Evolutionary conservation across 108 stramenopile species (phyloP), one percentile per base, ranked within the genome.

Genomic region (Skeletonema grethae): DNA sequence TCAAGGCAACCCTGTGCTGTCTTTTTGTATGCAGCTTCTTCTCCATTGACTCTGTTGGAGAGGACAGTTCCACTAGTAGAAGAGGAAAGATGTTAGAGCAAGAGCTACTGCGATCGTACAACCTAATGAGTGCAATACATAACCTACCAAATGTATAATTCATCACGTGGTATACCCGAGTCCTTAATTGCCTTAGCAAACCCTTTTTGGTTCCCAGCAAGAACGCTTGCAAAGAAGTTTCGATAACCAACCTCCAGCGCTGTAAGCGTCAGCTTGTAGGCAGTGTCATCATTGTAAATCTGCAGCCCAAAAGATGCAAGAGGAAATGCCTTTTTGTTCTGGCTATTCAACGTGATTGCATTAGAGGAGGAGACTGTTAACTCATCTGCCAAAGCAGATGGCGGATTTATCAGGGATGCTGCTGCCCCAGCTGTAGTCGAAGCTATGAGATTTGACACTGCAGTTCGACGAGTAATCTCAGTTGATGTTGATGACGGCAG

Each of bases 161-260:
- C 85, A 46, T 84, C 79, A 4, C 90, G 79, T 35, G 90, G 87
- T 18, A 91, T 75, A 10, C 87, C 88, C 4, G 76, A 75, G 35
- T 83, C 90, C 28, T 84, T 81, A 4, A 91, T 67, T 25, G 90
- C 90, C 76, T 72, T 80, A 0, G 86, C 88, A 76, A 89, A 88
- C 57, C 90, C 90, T 61, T 69, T 84, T 78, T 91, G 90, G 69
- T 91, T 91, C 11, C 90, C 86, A 3, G 90, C 88, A 36, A 91
- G 65, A 46, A 91, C 88, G 68, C 75, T 77, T 4, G 90, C 90
- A 72, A 91, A 91, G 65, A 91, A 90, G 62, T 91, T 91, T 30
- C 90, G 84, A 66, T 91, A 91, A 25, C 90, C 90, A 10, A 73
- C 78, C 59, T 91, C 85, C 36, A 91, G 73, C 5, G 90, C 90